Evolutionary conservation across 2,329 filamentous ascomycete species (phyloP), one percentile per base, ranked within the genome.

Genomic region (Drechslerella stenobrocha): DNA sequence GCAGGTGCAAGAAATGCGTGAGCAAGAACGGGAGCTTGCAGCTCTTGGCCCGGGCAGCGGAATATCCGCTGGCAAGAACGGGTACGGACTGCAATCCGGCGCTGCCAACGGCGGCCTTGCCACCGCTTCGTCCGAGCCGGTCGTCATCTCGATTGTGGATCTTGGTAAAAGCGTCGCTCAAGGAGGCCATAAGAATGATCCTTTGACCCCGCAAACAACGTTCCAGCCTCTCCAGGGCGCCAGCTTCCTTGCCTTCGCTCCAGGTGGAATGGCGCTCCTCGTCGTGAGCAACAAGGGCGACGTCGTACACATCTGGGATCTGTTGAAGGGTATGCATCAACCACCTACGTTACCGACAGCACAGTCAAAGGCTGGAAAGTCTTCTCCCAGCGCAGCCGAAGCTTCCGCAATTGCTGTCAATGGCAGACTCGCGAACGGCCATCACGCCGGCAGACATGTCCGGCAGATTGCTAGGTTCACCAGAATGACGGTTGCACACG

Each of bases 391-490:
- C 26, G 35, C 50, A 20, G 32, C 40, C 13, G 59, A 69, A 15
- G 44, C 56, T 44, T 58, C 67, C 24, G 48, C 63, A 13, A 52
- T 70, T 18, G 32, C 69, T 15, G 56, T 67, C 24, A 64, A 61
- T 30, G 70, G 53, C 22, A 59, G 55, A 32, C 47, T 56, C 34
- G 65, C 65, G n/a, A 58, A 77, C 74, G 13, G 77, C 75, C 28
- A 75, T 76, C 13, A 51, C 30, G 64, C 59, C 1, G 81, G 83
- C 0, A 82, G 82, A 3, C 80, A 83, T 59, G 88, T 96, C 28
- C 86, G 90, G 47, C 89, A 96, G 75, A 81, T 96, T 66, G 89
- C 90, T 5, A 85, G 91, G 66, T 96, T 95, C 74, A 89, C 89
- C 18, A 86, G 93, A 37, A 87, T 96, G 83, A 97, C 92, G 1